Percentiles rank a stretch among this genome's conserved stretches.
Evolutionary conservation across 495 filamentous ascomycete species (phyloP).

Genomic region (Talaromyces wortmannii): DNA sequence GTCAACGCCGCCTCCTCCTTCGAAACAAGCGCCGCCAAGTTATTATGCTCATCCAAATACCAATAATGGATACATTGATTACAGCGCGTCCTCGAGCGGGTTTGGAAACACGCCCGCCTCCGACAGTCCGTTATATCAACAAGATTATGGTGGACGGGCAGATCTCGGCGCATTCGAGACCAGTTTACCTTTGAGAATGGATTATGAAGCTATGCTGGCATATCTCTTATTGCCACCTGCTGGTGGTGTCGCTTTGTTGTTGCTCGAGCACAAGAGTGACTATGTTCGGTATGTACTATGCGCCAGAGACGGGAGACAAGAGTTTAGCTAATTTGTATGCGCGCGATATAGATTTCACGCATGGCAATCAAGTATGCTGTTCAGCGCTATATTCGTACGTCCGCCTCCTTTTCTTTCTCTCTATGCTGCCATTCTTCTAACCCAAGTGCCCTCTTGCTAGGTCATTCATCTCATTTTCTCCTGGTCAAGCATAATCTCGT

Average conservation of each 20-base stretch:
- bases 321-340: slow-evolving; percentile 1
- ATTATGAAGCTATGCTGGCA: slow-evolving; percentile 85
- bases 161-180: slow-evolving; percentile 71
- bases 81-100: slow-evolving; percentile 9
- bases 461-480: slow-evolving; percentile 76
- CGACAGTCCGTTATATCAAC: slow-evolving; percentile 17
- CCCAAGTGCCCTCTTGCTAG: slow-evolving; percentile 15
- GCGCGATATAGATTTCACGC: slow-evolving; percentile 70
- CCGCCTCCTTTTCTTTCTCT: not conserved
- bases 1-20: not conserved
- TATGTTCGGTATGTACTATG: slow-evolving; percentile 71
- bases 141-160: slow-evolving; percentile 49
- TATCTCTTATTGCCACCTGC: slow-evolving; percentile 84
- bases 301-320: not conserved
- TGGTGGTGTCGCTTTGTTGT: slow-evolving; percentile 74
- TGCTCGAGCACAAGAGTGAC: slow-evolving; percentile 90
- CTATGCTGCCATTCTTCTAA: not conserved
- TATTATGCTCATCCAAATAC: not conserved
- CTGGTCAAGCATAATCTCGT: slow-evolving; percentile 78
- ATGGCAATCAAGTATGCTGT: slow-evolving; percentile 88
- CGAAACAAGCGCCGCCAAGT: not conserved
- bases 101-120: slow-evolving; percentile 17
- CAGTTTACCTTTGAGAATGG: slow-evolving; percentile 73
- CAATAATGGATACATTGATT: not conserved
- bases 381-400: slow-evolving; percentile 73